Evolutionary conservation across 2,329 filamentous ascomycete species (phyloP), one percentile per base, ranked within the genome.

Genomic region (Gnomoniopsis sp.): DNA sequence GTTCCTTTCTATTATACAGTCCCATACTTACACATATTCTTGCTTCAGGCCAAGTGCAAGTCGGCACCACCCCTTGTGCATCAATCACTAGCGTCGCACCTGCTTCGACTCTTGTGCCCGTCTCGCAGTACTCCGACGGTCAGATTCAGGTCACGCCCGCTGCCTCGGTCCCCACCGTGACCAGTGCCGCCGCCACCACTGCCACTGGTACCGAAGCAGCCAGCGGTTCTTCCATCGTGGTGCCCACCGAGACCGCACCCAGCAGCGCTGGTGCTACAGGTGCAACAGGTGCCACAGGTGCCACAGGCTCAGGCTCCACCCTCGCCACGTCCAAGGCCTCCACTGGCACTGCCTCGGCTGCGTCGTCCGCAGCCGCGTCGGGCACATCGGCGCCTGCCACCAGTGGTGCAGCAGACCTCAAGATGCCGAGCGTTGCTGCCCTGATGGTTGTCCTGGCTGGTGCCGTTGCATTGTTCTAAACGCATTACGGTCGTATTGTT

Each of bases 21-120:
- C n/a, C 47, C 46, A 53, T 52, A 33, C 41, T 47, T 14, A 47
- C 43, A 23, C 30, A 17, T 22, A 36, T 8, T 21, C 34, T 7
- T 33, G 43, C 11, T n/a, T 11, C 59, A 74, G 74, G 76, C 34
- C 77, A 87, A 65, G 71, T 83, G 53, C 80, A 86, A 60, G 77
- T 70, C 21, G 75, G 76, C 61, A 78, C 75, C 2, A 77, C 75
- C 0, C 76, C 77, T 19, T 80, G 78, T 61, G 74, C 74, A 17
- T 66, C 69, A 8, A 64, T 75, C 59, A 70, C 74, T 3, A 63
- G 69, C 33, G 22, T 60, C 65, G 8, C 60, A 19, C 63, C 68
- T 36, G 36, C 69, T 8, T 61, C 66, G 56, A 68, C 67, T 46
- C 65, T 65, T 46, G 67, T 71, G 38, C 69, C 72, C 21, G 72